Percentiles rank a stretch among this genome's conserved stretches.
Conservation (phyloP, 192 early-diverging fungal species). For the Coemansia sp. region DNA sequence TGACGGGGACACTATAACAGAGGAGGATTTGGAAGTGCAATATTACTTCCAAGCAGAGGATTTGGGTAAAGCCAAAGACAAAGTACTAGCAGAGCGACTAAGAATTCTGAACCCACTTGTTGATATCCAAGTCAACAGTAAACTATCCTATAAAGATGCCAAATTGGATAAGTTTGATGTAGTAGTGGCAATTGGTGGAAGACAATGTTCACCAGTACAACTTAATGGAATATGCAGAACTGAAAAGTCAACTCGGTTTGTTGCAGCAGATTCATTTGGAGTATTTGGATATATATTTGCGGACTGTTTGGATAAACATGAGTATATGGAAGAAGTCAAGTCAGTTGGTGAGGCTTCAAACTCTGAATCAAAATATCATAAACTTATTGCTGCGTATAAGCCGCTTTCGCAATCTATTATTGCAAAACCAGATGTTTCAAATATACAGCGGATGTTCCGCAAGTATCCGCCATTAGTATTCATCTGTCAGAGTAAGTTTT, state of each 20-base stretch:
- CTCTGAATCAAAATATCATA: too few relatives aligned
- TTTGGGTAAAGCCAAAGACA: slow-evolving; percentile 9
- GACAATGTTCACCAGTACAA: slow-evolving; percentile 20
- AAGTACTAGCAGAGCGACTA: slow-evolving; percentile 63
- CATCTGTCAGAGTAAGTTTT: slow-evolving; percentile 27
- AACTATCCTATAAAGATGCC: slow-evolving; percentile 22
- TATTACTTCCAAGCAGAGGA: slow-evolving; percentile 22
- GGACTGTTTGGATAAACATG: slow-evolving; percentile 56
- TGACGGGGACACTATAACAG: slow-evolving; percentile 62
- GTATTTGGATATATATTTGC: slow-evolving; percentile 84
- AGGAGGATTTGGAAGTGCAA: slow-evolving; percentile 27
- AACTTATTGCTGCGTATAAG: slow-evolving; percentile 12
- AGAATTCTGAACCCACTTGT: slow-evolving; percentile 83
- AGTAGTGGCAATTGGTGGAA: slow-evolving; percentile 61
- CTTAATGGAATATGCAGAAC: slow-evolving; percentile 61
- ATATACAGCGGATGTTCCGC: slow-evolving; percentile 17
- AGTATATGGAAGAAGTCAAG: slow-evolving; percentile 29
- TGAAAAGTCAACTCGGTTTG: slow-evolving; percentile 53
- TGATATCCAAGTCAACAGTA: slow-evolving; percentile 54
- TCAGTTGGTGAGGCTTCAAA: background rate
- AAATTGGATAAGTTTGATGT: slow-evolving; percentile 65
- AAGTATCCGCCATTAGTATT: slow-evolving; percentile 40
- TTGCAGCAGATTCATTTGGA: slow-evolving; percentile 67
- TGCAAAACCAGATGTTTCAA: slow-evolving; percentile 1
- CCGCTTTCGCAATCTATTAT: slow-evolving; percentile 16